Base-by-base conservation (phyloP, 768 basidiomycete genomes). In the Tylopilus felleus region DNA sequence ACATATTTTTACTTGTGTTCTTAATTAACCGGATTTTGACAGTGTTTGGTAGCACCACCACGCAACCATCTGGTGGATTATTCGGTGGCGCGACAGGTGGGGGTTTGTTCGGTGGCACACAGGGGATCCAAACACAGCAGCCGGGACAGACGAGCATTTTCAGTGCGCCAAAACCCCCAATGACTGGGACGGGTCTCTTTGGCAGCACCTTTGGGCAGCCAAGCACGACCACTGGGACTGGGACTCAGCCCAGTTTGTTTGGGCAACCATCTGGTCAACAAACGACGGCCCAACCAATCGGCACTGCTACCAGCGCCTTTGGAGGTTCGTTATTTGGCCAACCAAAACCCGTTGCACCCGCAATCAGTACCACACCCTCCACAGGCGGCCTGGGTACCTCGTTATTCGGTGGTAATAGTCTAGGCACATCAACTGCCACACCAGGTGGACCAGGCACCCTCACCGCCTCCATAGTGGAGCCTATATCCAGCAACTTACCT, bases 401-500 rank as follows among this genome's bases (percentile, higher is more conserved):
- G n/a, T 55, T 77, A 14, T 82, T 81, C 58, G 72, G 75, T 21
- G 63, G 57, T 27, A 63, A 54, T 33, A 65, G 54, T 44, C 70
- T 81, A 25, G 75, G 74, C 44, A 67, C 74, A 12, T 79, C 80
- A 29, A 63, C 71, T 0, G 65, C 65, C 42, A 71, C 73, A 50
- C 72, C 75, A n/a, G 80, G 72, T 29, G 73, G 75, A 39, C 82
- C 83, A 70, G 83, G 82, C 35, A 70, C 78, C 0, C 74, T 96
- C 49, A 88, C 86, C 9, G 90, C 93, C 2, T 94, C 94, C 19
- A 91, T 98, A 64, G 86, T 89, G 25, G 89, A 95, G 68, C 90
- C 90, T 8, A 85, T 93, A 58, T 81, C 80, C 29, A 76, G 81
- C 47, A 85, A 86, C 56, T 67, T 90, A 48, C 85, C 85, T 5